Evolutionary conservation across 2,329 filamentous ascomycete species (phyloP).

Genomic region (Colletotrichum musicola): DNA sequence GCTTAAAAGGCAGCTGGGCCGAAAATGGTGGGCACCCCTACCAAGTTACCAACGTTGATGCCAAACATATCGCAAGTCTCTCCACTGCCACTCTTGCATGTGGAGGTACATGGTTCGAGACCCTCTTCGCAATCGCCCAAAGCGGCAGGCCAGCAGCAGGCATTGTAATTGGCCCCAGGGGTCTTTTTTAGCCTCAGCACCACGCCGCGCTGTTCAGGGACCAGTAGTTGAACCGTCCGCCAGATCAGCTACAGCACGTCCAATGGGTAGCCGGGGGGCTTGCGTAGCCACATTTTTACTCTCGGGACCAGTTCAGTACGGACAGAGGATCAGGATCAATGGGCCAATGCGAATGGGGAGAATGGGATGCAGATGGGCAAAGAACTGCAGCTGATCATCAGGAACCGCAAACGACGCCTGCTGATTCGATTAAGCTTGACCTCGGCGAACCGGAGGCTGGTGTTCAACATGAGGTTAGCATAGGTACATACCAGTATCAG

Average conservation of each 20-base stretch:
- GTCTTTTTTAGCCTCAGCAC: conserved; percentile 27
- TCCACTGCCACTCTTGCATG: conserved; percentile 25
- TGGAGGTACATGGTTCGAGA: conserved; percentile 37
- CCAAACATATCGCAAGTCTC: conserved; percentile 33
- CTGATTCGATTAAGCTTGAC: conserved; percentile 1
- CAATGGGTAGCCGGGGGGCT: conserved; percentile 1
- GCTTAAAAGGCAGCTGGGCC: conserved; percentile 31
- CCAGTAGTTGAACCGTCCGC: conserved; percentile 32
- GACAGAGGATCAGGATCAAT: too few relatives aligned
- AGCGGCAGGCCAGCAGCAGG: conserved; percentile 28
- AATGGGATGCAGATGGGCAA: conserved; percentile 3
- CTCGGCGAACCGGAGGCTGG: too few relatives aligned
- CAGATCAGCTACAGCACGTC: conserved; percentile 8
- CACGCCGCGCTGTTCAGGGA: conserved; percentile 7
- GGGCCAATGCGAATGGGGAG: conserved; percentile 7
- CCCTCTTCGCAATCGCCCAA: conserved; percentile 15
- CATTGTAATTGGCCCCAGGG: conserved; percentile 28
- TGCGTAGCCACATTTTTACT: too few relatives aligned
- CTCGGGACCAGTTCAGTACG: too few relatives aligned
- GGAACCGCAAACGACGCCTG: neutral
- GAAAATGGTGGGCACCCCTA: conserved; percentile 18
- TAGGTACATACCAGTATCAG: too few relatives aligned
- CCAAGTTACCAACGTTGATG: conserved; percentile 16
- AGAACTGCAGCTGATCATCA: conserved; percentile 18
- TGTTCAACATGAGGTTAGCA: too few relatives aligned